Evolutionary conservation across 148 eudicot species (phyloP).

Genomic region (Rhododendron kiyosumense): DNA sequence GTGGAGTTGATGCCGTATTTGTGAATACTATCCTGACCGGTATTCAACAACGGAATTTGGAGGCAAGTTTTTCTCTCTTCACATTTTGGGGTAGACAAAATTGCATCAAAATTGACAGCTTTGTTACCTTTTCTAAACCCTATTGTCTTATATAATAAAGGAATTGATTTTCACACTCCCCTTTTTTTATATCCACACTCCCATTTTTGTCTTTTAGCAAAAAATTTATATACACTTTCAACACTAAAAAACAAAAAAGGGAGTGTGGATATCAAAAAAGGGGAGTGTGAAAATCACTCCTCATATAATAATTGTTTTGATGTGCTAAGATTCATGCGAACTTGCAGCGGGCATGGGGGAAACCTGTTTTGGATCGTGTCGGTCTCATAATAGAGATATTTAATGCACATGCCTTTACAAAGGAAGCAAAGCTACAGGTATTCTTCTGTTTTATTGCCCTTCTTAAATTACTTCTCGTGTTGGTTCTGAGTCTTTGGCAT

Average conservation of each 20-base stretch:
- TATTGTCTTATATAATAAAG: too few species aligned
- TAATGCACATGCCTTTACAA: slow-evolving; percentile 94
- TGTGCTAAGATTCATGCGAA: not conserved
- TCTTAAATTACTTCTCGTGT: not conserved
- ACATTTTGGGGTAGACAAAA: not conserved
- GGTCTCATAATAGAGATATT: slow-evolving; percentile 90
- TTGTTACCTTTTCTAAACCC: not conserved
- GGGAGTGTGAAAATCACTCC: too few species aligned
- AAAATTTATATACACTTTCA: too few species aligned
- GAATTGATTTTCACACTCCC: too few species aligned
- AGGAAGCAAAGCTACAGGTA: slow-evolving; percentile 95
- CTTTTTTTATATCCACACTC: too few species aligned
- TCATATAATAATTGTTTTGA: not conserved
- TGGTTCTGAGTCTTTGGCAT: not conserved
- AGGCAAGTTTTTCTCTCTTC: slow-evolving; percentile 40
- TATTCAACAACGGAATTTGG: slow-evolving; percentile 85
- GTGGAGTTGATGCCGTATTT: slow-evolving; percentile 76
- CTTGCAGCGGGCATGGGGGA: slow-evolving; percentile 75
- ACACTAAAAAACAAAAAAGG: too few species aligned
- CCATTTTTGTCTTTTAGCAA: too few species aligned
- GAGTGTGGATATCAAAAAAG: too few species aligned
- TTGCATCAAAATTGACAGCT: not conserved
- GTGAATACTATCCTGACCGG: slow-evolving; percentile 75
- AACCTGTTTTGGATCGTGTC: slow-evolving; percentile 87
- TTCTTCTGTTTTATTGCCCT: slow-evolving; percentile 8